These are phyloP conservation scores for Porcisia hertigi DNA, from an alignment of 208 protist genomes.

Conservation along the genomic window DNA sequence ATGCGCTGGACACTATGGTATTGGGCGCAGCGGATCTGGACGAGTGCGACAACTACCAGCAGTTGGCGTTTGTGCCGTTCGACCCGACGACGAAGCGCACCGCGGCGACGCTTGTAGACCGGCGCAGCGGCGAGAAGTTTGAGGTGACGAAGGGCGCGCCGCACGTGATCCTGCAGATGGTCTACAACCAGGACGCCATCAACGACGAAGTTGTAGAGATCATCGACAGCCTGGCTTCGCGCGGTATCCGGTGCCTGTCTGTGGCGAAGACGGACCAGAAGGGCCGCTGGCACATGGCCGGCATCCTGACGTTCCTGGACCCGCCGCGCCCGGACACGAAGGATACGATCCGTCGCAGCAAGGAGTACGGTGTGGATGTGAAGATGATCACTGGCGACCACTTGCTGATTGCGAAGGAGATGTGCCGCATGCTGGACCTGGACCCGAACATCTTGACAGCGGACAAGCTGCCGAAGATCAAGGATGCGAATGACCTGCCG, in stretches of 20 bases:
- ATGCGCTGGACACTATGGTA: conserved; percentile 91
- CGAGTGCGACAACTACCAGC: conserved; percentile 79
- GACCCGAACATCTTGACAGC: conserved; percentile 86
- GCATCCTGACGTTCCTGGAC: conserved; percentile 92
- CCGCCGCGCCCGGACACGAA: conserved; percentile 92
- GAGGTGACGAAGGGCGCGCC: conserved; percentile 89
- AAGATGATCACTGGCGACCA: conserved; percentile 97
- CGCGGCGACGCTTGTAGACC: conserved; percentile 61
- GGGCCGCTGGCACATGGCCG: conserved; percentile 73
- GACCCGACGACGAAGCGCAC: conserved; percentile 23
- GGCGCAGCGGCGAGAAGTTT: conserved; percentile 71
- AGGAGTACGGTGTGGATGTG: conserved; percentile 90
- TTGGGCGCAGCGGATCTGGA: conserved; percentile 73
- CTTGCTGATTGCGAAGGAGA: conserved; percentile 94
- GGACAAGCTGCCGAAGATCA: conserved; percentile 68
- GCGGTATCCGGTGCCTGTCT: conserved; percentile 79
- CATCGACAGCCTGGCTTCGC: conserved; percentile 64
- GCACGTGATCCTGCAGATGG: conserved; percentile 79
- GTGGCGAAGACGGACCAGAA: conserved; percentile 60
- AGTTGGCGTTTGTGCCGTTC: conserved; percentile 61
- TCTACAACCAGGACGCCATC: conserved; percentile 79
- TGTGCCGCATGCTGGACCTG: conserved; percentile 90
- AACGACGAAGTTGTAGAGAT: conserved; percentile 70
- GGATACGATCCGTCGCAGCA: conserved; percentile 80
- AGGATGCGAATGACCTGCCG: conserved; percentile 62